phyloP scores from a whole-genome alignment of 441 rosid species.

The Gossypium schwendimanii region DNA sequence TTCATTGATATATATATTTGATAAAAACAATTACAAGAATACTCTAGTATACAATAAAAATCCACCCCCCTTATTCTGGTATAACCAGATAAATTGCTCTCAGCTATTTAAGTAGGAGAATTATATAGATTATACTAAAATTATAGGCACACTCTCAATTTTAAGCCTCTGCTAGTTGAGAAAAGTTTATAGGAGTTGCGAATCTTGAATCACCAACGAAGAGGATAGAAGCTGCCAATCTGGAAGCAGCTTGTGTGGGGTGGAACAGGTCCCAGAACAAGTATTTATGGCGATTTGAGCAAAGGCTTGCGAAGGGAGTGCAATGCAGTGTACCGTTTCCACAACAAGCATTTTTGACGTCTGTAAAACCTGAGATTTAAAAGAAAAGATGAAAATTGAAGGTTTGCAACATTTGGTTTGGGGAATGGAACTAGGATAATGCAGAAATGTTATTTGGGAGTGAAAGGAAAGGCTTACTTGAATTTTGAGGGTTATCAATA shows the following conservation, averaged over 20 bases:
- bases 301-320: constrained; percentile 21
- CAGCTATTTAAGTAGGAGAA: neutral
- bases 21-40: neutral
- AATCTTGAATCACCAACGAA: constrained; percentile 30
- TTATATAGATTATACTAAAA: neutral
- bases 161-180: constrained; percentile 33
- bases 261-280: constrained; percentile 54
- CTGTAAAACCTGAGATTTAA: constrained; percentile 30
- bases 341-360: constrained; percentile 36
- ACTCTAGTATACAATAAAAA: neutral
- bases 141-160: neutral
- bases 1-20: no score
- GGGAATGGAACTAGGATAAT: neutral
- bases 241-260: constrained; percentile 41
- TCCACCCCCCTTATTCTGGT: neutral
- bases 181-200: constrained; percentile 40
- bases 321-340: constrained; percentile 32
- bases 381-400: neutral
- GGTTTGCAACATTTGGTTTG: neutral
- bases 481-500: constrained; percentile 21
- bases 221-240: constrained; percentile 45
- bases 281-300: constrained; percentile 25
- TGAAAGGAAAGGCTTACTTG: constrained; percentile 27
- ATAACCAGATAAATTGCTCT: neutral
- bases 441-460: neutral